Conservation (phyloP, 2,329 filamentous ascomycete species). For the Didymella arachidicola region DNA sequence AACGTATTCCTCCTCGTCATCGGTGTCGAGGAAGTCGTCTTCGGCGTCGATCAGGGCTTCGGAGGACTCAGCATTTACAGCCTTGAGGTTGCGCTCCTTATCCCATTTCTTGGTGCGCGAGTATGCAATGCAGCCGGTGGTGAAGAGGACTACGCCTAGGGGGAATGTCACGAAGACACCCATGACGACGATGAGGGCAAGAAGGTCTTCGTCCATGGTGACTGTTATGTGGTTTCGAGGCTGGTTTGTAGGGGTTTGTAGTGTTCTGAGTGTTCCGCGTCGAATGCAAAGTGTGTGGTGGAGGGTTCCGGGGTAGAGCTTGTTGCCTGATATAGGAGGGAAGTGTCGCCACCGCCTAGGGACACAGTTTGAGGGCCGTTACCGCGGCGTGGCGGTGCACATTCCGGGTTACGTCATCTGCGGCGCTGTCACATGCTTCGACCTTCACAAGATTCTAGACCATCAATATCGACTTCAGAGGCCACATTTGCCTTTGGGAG, state of each 20-base stretch:
- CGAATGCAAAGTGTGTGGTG: background rate
- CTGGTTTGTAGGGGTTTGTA: background rate
- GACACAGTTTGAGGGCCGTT: constrained; percentile 14
- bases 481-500: background rate
- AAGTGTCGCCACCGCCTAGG: constrained; percentile 19
- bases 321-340: constrained; percentile 24
- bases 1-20: constrained; percentile 41
- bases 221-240: no score
- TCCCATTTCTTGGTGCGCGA: constrained; percentile 45
- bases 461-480: background rate
- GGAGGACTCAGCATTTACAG: constrained; percentile 34
- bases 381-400: constrained; percentile 15
- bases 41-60: constrained; percentile 31
- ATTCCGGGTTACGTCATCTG: constrained; percentile 20
- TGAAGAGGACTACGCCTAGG: constrained; percentile 32
- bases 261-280: background rate
- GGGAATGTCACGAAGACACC: constrained; percentile 37
- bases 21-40: constrained; percentile 42
- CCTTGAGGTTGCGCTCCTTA: constrained; percentile 36
- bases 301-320: background rate
- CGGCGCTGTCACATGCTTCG: constrained; percentile 5
- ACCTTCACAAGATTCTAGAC: constrained; percentile 1
- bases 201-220: constrained; percentile 42
- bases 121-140: constrained; percentile 38
- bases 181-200: constrained; percentile 36